These are phyloP conservation scores for Fusarium vanettenii DNA, from an alignment of 2,329 filamentous ascomycete genomes.

Conservation along the genomic window DNA sequence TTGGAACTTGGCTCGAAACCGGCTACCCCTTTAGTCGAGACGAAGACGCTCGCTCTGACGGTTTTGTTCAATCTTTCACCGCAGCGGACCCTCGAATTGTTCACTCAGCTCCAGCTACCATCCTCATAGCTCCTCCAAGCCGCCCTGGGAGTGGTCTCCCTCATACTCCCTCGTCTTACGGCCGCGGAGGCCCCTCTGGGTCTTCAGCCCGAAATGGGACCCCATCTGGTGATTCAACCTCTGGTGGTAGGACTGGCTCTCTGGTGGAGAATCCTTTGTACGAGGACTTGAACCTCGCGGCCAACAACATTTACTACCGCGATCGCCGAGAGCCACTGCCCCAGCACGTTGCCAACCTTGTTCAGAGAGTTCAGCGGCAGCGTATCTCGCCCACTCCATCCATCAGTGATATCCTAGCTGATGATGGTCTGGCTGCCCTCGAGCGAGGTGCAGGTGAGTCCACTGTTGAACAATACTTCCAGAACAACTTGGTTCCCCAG, in stretches of 20 bases:
- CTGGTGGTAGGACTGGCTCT: not conserved
- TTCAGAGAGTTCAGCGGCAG: not conserved
- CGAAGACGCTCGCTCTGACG: not conserved
- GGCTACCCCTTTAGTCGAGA: not conserved
- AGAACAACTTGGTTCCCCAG: not conserved
- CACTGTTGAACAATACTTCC: not conserved
- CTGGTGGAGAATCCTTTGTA: not conserved
- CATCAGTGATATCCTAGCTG: not conserved
- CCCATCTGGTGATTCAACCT: not conserved
- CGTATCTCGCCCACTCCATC: constrained; percentile 9
- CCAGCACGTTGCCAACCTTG: not conserved
- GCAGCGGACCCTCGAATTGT: too few species aligned
- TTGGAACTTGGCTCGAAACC: constrained; percentile 15
- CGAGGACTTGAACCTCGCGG: not conserved
- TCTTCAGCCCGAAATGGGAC: not conserved
- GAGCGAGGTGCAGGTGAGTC: not conserved
- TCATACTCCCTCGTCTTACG: not conserved
- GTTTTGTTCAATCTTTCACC: not conserved
- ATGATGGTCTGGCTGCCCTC: not conserved
- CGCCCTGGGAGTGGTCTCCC: not conserved
- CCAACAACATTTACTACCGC: constrained; percentile 5
- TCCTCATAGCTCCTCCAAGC: not conserved
- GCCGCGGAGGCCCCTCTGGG: not conserved
- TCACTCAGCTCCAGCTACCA: constrained; percentile 8
- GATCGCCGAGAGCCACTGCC: not conserved